Evolutionary conservation across 2,329 filamentous ascomycete species (phyloP), one percentile per base, ranked within the genome.

Genomic region (Arthrocladium fulminans): DNA sequence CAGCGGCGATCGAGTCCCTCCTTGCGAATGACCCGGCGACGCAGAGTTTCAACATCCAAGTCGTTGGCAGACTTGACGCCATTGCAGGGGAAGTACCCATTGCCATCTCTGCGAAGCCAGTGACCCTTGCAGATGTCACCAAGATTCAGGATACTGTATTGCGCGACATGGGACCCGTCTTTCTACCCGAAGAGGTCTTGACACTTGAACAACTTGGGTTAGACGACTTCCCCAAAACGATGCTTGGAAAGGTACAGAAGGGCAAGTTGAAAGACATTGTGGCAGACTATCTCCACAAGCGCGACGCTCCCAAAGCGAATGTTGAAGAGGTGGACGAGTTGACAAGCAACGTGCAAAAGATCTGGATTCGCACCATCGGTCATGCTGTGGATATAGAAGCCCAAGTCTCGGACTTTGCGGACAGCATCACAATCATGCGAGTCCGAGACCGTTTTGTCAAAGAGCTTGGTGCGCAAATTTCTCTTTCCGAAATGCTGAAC

Each of bases 71-170:
- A 0, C 87, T 95, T 63, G 79, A 83, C 56, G 76, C 76, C 57
- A 86, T 92, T 59, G 90, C 90, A 1, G 90, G 97, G 69, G 79
- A 78, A 1, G 88, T 96, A 0, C 86, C 80, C 3, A 89, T 86
- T 0, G 95, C 96, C 63, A 71, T 96, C 2, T 75, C 90, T 5
- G 65, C 72, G 48, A 70, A 66, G 52, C 55, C 63, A 10, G 46
- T 54, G 17, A 59, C 65, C 48, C 59, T 86, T 9, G 75, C 71
- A 1, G 72, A 72, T 42, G 73, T 82, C 0, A 74, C 77, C 24
- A 71, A 94, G 1, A 75, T 96, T 2, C 70, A 76, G 38, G 68
- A 72, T 49, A 78, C 74, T 43, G 63, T 97, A 51, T 29, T 47
- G 15, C 39, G 35, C 7, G 27, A 42, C 46, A 51, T 49, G 37